Percentiles rank a stretch among this genome's conserved stretches.
Evolutionary conservation across 2,329 filamentous ascomycete genomes (phyloP).

Genomic region (Exophiala aquamarina): DNA sequence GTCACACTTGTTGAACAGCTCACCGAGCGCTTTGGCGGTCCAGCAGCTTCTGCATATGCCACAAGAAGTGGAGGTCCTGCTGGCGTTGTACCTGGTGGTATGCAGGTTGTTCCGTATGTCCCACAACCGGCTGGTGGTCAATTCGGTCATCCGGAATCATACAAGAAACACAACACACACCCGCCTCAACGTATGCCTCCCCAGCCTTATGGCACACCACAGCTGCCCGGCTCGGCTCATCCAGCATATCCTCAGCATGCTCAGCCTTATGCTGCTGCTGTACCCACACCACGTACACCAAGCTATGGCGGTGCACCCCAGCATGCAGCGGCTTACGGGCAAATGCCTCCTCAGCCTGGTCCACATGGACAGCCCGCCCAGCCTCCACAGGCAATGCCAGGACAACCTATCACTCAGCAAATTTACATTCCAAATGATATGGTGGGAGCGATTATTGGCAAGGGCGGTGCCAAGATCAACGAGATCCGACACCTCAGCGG

Average conservation of each 20-base stretch:
- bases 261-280: slow-evolving; percentile 66
- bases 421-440: slow-evolving; percentile 99
- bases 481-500: slow-evolving; percentile 96
- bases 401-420: slow-evolving; percentile 89
- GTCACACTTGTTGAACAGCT: slow-evolving; percentile 97
- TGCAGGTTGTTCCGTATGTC: slow-evolving; percentile 98
- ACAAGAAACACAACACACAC: slow-evolving; percentile 67
- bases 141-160: slow-evolving; percentile 88
- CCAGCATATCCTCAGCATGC: slow-evolving; percentile 43
- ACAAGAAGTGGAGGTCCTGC: slow-evolving; percentile 91
- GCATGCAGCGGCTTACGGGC: slow-evolving; percentile 68
- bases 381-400: slow-evolving; percentile 66
- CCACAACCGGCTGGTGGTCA: slow-evolving; percentile 90
- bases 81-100: slow-evolving; percentile 90
- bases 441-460: slow-evolving; percentile 98
- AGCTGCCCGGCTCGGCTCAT: slow-evolving; percentile 66
- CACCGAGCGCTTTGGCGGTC: slow-evolving; percentile 93
- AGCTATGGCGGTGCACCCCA: slow-evolving; percentile 80
- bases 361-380: slow-evolving; percentile 68
- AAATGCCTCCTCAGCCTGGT: slow-evolving; percentile 58
- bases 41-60: slow-evolving; percentile 95
- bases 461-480: slow-evolving; percentile 98
- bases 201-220: slow-evolving; percentile 61
- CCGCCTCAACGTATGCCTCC: slow-evolving; percentile 74
- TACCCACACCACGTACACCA: slow-evolving; percentile 67